phyloP scores from a whole-genome alignment of 805 yeast species.

The Sugiyamaella marilandica region DNA sequence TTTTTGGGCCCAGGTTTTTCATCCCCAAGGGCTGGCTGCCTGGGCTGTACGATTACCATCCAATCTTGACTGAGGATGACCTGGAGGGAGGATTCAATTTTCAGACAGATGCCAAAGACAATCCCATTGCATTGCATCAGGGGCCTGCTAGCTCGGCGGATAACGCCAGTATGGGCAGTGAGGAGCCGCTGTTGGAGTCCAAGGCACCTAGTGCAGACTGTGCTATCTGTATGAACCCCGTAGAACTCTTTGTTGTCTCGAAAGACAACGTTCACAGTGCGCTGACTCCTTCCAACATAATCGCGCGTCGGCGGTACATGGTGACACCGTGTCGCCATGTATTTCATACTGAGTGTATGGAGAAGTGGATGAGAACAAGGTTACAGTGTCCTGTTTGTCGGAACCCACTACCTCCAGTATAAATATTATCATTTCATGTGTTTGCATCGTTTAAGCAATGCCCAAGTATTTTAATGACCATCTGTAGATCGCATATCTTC shows the following conservation, averaged over 20 bases:
- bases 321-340: conserved; percentile 89
- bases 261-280: conserved; percentile 20
- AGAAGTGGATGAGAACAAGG: conserved; percentile 89
- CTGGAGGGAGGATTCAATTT: conserved; percentile 46
- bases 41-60: conserved; percentile 82
- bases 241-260: conserved; percentile 43
- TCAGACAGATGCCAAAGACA: conserved; percentile 6
- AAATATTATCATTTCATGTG: conserved; percentile 14
- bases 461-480: too few species aligned
- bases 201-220: conserved; percentile 55
- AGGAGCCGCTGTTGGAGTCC: conserved; percentile 29
- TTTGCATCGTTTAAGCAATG: too few species aligned
- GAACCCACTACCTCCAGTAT: conserved; percentile 76
- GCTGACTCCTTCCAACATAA: conserved; percentile 27
- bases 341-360: conserved; percentile 85
- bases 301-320: conserved; percentile 35
- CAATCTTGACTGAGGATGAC: conserved; percentile 52
- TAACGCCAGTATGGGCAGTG: not conserved
- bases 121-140: conserved; percentile 3
- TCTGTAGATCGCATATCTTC: too few species aligned
- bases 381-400: conserved; percentile 94
- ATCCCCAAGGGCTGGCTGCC: conserved; percentile 70
- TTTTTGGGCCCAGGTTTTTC: conserved; percentile 78
- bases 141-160: not conserved
- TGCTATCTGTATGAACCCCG: conserved; percentile 82